A percentile compares a stretch with the other conserved stretches of the same genome.
Conservation (phyloP, 768 basidiomycete species). For the Calvatia gigantea region DNA sequence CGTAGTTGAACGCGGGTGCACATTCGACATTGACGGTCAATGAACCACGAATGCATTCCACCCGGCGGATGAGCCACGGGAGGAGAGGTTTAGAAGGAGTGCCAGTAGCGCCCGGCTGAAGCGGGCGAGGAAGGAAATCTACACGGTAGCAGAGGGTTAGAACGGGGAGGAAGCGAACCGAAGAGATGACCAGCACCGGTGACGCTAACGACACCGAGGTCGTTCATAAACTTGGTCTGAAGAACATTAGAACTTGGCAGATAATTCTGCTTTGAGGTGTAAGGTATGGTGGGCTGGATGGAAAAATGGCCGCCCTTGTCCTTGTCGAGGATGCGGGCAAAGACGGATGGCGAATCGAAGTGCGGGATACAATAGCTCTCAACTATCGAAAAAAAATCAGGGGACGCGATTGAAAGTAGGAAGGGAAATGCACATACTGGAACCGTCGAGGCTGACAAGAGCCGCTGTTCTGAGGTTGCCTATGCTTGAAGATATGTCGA, state of each 20-base stretch:
- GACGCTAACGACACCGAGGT: conserved; percentile 80
- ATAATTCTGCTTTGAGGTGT: conserved; percentile 79
- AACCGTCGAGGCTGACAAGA: conserved; percentile 79
- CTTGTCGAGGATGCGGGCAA: conserved; percentile 86
- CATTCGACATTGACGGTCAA: conserved; percentile 84
- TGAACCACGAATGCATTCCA: conserved; percentile 84
- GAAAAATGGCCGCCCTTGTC: conserved; percentile 93
- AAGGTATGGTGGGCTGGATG: conserved; percentile 68
- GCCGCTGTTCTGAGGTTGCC: conserved; percentile 85
- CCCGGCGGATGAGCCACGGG: conserved; percentile 80
- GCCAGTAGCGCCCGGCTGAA: conserved; percentile 25
- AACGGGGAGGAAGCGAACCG: not conserved
- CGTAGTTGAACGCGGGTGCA: conserved; percentile 96
- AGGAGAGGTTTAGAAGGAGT: conserved; percentile 57
- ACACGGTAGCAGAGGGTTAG: not conserved
- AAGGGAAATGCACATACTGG: conserved; percentile 43
- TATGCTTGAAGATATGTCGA: conserved; percentile 44
- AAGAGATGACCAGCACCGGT: conserved; percentile 48
- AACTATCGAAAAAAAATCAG: conserved; percentile 40
- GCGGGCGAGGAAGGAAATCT: conserved; percentile 81
- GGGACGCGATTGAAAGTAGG: not conserved
- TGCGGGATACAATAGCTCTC: conserved; percentile 92
- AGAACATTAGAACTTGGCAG: conserved; percentile 82
- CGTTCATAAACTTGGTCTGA: conserved; percentile 90
- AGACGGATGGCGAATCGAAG: conserved; percentile 92